phyloP scores from a whole-genome alignment of 192 early-diverging fungal genomes.

The Linderina pennispora region DNA sequence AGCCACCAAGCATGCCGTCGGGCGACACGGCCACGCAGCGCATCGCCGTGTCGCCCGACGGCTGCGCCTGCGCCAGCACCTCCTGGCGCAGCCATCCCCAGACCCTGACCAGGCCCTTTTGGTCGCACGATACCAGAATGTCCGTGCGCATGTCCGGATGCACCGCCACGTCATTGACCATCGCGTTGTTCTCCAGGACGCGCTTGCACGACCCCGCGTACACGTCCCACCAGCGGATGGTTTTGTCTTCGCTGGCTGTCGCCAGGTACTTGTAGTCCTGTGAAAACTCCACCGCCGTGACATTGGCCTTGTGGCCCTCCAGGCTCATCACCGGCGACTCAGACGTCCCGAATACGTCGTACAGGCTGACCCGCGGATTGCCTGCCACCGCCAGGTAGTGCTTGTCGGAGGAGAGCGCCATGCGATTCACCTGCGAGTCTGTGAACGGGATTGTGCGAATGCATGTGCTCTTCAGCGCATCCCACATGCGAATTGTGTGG shows the following conservation, averaged over 20 bases:
- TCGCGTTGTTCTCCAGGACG: constrained; percentile 29
- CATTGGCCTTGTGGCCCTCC: constrained; percentile 43
- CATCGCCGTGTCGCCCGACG: constrained; percentile 29
- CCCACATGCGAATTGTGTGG: constrained; percentile 50
- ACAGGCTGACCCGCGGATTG: constrained; percentile 41
- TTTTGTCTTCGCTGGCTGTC: constrained; percentile 43
- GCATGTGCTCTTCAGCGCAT: constrained; percentile 47
- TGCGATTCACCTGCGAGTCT: constrained; percentile 46
- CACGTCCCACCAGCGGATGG: constrained; percentile 46
- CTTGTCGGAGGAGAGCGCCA: constrained; percentile 45
- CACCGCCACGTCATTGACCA: constrained; percentile 44
- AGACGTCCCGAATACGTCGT: constrained; percentile 40
- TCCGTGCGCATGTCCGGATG: constrained; percentile 41
- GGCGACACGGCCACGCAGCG: constrained; percentile 40
- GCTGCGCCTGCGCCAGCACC: constrained; percentile 31
- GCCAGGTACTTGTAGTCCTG: constrained; percentile 44
- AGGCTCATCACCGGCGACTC: constrained; percentile 40
- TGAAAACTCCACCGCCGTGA: constrained; percentile 44
- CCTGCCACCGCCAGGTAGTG: constrained; percentile 46
- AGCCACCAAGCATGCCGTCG: constrained; percentile 38
- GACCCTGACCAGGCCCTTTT: constrained; percentile 33
- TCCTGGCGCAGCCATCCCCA: constrained; percentile 36
- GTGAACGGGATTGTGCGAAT: constrained; percentile 44
- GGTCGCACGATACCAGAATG: constrained; percentile 42
- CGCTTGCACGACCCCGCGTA: constrained; percentile 38